phyloP scores from a whole-genome alignment of 176 grass and related monocot genomes.

The Lolium multiflorum region DNA sequence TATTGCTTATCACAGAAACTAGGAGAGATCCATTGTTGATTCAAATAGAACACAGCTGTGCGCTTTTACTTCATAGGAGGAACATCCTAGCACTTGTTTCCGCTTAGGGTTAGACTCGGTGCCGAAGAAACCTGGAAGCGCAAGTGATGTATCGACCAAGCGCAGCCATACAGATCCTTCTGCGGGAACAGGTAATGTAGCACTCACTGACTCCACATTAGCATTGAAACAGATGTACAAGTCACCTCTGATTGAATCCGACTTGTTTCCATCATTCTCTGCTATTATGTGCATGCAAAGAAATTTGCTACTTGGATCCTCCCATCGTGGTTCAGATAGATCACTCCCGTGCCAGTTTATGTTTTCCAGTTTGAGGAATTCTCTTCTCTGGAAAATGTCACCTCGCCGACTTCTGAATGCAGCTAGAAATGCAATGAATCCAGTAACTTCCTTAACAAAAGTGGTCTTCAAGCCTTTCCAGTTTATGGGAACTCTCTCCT shows the following conservation, averaged over 20 bases:
- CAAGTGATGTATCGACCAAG: constrained; percentile 92
- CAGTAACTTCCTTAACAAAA: constrained; percentile 73
- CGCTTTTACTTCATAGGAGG: constrained; percentile 72
- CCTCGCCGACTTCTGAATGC: constrained; percentile 61
- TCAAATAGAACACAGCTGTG: constrained; percentile 92
- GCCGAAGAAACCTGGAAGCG: constrained; percentile 84
- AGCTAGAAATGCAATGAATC: constrained; percentile 83
- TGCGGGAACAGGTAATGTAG: constrained; percentile 60
- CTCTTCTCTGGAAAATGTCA: constrained; percentile 77
- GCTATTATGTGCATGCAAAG: constrained; percentile 70
- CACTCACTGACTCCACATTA: constrained; percentile 35
- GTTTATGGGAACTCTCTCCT: constrained; percentile 66
- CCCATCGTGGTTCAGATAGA: constrained; percentile 75
- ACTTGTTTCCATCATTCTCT: constrained; percentile 40
- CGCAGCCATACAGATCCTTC: constrained; percentile 75
- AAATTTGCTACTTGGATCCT: constrained; percentile 66
- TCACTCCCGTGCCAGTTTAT: constrained; percentile 79
- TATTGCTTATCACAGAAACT: constrained; percentile 36
- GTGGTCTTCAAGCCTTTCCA: constrained; percentile 68
- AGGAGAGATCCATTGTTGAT: constrained; percentile 53
- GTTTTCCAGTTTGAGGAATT: constrained; percentile 89
- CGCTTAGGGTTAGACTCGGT: constrained; percentile 47
- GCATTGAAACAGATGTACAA: constrained; percentile 90
- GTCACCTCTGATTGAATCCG: constrained; percentile 53
- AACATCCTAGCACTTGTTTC: constrained; percentile 53